These are phyloP conservation scores for Penicillium waksmanii DNA, from an alignment of 495 filamentous ascomycete genomes.

Conservation along the genomic window DNA sequence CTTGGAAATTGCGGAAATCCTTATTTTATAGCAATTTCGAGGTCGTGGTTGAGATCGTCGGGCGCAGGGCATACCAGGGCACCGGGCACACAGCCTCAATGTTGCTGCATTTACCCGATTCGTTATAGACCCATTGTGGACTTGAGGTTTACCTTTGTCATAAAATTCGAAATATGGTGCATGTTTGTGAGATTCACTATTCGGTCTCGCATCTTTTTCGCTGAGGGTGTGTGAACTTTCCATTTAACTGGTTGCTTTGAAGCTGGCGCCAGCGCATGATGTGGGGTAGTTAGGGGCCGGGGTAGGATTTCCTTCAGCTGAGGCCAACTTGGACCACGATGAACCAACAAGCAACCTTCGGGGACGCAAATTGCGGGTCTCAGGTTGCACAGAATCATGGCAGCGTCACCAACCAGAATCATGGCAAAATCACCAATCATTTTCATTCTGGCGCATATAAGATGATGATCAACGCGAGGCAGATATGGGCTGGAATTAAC, in stretches of 20 bases:
- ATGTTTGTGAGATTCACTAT: not conserved
- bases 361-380: not conserved
- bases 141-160: too few relatives aligned
- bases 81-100: not conserved
- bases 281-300: not conserved
- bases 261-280: not conserved
- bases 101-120: not conserved
- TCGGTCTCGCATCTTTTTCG: not conserved
- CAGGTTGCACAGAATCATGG: not conserved
- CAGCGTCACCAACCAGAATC: not conserved
- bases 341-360: not conserved
- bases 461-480: not conserved
- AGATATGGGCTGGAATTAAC: too few relatives aligned
- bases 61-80: not conserved
- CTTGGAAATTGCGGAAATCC: not conserved
- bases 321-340: not conserved
- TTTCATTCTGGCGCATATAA: not conserved
- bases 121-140: not conserved
- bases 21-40: not conserved
- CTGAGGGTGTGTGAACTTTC: not conserved
- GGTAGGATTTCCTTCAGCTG: not conserved
- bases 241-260: not conserved
- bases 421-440: not conserved
- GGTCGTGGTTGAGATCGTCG: not conserved
- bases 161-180: too few relatives aligned